A percentile compares a stretch with the other conserved stretches of the same genome.
Conservation (phyloP, 805 yeast genomes). For the Hanseniaspora lachancei region DNA sequence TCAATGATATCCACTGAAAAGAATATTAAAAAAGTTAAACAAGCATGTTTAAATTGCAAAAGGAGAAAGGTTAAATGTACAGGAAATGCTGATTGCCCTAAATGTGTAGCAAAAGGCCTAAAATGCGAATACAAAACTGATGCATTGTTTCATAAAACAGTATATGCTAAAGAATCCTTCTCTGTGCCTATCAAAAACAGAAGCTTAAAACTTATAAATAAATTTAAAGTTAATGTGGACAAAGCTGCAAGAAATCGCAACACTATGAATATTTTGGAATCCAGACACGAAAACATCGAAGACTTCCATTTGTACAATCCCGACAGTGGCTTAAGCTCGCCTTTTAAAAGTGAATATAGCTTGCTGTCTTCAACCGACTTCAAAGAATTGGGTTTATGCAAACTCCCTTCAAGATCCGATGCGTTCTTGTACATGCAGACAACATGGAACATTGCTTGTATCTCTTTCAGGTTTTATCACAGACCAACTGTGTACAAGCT, state of each 20-base stretch:
- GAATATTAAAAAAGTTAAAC: constrained; percentile 48
- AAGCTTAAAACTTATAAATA: background rate
- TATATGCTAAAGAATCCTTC: background rate
- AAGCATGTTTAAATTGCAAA: constrained; percentile 68
- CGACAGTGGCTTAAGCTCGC: constrained; percentile 11
- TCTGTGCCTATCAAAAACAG: background rate
- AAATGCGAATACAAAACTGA: constrained; percentile 43
- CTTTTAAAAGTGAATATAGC: too few relatives aligned
- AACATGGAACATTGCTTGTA: constrained; percentile 79
- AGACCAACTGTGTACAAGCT: constrained; percentile 67
- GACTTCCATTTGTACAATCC: background rate
- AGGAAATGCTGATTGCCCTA: constrained; percentile 65
- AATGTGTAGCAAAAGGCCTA: constrained; percentile 68
- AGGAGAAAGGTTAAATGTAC: constrained; percentile 69
- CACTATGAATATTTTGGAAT: background rate
- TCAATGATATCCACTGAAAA: constrained; percentile 21
- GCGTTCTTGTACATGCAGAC: constrained; percentile 60
- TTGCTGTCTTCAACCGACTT: background rate
- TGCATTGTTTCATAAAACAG: background rate
- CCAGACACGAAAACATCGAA: background rate
- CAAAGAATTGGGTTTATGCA: constrained; percentile 27
- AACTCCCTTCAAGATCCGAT: constrained; percentile 60
- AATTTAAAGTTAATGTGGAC: background rate
- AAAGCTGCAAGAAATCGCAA: background rate
- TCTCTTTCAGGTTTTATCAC: constrained; percentile 72